phyloP scores from a whole-genome alignment of 2,329 filamentous ascomycete species.

The Ramichloridium luteum region DNA sequence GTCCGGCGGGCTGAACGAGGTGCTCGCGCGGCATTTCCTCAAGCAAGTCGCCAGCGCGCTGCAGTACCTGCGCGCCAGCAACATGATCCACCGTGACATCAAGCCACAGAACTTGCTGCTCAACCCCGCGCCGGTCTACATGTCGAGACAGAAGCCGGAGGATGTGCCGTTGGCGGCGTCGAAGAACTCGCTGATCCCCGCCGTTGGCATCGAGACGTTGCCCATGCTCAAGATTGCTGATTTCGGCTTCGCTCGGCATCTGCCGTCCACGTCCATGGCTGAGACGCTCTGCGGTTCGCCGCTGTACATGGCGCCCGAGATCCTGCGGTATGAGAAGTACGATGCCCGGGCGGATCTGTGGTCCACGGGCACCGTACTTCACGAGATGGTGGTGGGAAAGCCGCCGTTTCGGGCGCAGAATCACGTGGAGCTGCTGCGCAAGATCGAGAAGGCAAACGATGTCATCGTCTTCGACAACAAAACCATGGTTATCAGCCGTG shows the following conservation, averaged over 20 bases:
- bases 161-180: constrained; percentile 64
- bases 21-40: constrained; percentile 89
- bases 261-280: constrained; percentile 81
- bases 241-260: constrained; percentile 91
- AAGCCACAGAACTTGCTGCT: constrained; percentile 94
- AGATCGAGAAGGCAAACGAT: constrained; percentile 82
- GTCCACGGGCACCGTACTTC: constrained; percentile 92
- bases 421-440: constrained; percentile 83
- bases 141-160: constrained; percentile 48
- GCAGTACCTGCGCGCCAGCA: constrained; percentile 70
- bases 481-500: constrained; percentile 47
- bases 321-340: constrained; percentile 92
- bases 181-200: constrained; percentile 67
- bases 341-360: constrained; percentile 94
- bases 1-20: constrained; percentile 83
- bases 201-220: constrained; percentile 67
- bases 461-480: constrained; percentile 56
- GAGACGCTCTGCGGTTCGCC: constrained; percentile 95
- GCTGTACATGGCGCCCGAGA: constrained; percentile 97
- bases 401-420: constrained; percentile 88
- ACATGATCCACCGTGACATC: constrained; percentile 91
- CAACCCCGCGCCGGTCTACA: constrained; percentile 64
- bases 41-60: constrained; percentile 90
- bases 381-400: constrained; percentile 84
- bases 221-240: constrained; percentile 97